Conservation (phyloP, 108 stramenopile genomes). For the Cyclotella kingstonii region DNA sequence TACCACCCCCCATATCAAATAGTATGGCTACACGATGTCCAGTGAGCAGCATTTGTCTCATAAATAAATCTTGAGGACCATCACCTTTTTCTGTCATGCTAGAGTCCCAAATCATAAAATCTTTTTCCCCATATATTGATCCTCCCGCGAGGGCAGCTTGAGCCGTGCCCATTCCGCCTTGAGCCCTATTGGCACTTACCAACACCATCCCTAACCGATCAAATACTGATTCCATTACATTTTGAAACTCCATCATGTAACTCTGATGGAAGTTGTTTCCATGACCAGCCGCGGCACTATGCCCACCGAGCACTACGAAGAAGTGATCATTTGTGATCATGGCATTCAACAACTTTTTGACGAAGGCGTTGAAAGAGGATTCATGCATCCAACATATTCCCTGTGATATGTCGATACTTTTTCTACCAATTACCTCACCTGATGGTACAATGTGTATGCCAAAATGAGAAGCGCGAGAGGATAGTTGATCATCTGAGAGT, state of each 20-base stretch:
- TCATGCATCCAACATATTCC: constrained; percentile 28
- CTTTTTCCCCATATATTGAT: constrained; percentile 38
- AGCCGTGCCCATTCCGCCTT: constrained; percentile 46
- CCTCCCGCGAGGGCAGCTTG: constrained; percentile 35
- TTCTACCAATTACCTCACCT: neutral
- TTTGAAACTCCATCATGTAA: constrained; percentile 56
- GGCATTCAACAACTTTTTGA: constrained; percentile 52
- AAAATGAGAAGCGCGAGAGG: constrained; percentile 2
- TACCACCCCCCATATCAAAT: constrained; percentile 40
- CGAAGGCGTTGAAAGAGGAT: constrained; percentile 32
- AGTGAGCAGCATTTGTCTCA: constrained; percentile 21
- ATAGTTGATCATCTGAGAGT: constrained; percentile 10
- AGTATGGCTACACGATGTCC: constrained; percentile 32
- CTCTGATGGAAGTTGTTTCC: constrained; percentile 41
- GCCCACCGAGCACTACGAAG: constrained; percentile 45
- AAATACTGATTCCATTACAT: constrained; percentile 61
- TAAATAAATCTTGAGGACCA: constrained; percentile 22
- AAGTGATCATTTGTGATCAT: constrained; percentile 62
- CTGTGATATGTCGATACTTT: constrained; percentile 1
- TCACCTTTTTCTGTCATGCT: constrained; percentile 47
- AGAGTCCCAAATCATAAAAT: constrained; percentile 47
- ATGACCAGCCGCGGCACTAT: constrained; percentile 31
- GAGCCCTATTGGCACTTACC: constrained; percentile 50
- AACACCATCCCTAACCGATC: constrained; percentile 49
- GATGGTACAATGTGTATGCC: constrained; percentile 12